Evolutionary conservation across 345 rosid genomes (phyloP), one percentile per base, ranked within the genome.

Genomic region (Murraya koenigii): DNA sequence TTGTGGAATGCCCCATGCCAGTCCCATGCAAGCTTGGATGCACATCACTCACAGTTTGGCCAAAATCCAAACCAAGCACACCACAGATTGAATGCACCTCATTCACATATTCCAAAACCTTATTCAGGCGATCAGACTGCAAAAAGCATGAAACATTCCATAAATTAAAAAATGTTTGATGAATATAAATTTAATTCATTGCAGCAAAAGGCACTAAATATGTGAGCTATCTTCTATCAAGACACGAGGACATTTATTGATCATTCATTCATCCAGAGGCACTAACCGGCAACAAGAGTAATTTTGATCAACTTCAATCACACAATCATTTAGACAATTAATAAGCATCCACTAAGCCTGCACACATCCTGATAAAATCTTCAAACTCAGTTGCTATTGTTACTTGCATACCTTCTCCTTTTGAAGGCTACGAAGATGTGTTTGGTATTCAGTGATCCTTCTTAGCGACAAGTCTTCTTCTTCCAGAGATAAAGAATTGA

Each of bases 101-200:
- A 35, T 96, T 94, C 59, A 94, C 87, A 78, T 80, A 84, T 23
- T 86, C 87, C 84, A 94, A 90, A 69, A 91, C 98, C 83, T 92
- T 92, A 72, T 84, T 88, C 66, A 94, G 90, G 66, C 99, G 99
- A 75, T 90, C 95, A 72, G 97, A 88, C 99, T 96, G 95, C 92
- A 86, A 66, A 80, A 63, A 73, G 59, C 71, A 59, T 67, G 26
- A 72, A 65, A 11, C 61, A 4, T 15, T 1, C 75, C 59, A 25
- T 38, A 15, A 52, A 64, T 61, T 38, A 67, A 23, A 30, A 26
- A 66, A 41, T 4, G 7, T 38, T 9, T 20, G 66, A 66, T 36
- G 8, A 56, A 36, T 70, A 11, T 23, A 47, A 69, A 26, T 22
- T 35, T 15, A 33, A 61, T 23, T 74, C 23, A 32, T n/a, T n/a